Conservation (phyloP, 768 basidiomycete genomes). For the Pleurotus salmoneostramineus region DNA sequence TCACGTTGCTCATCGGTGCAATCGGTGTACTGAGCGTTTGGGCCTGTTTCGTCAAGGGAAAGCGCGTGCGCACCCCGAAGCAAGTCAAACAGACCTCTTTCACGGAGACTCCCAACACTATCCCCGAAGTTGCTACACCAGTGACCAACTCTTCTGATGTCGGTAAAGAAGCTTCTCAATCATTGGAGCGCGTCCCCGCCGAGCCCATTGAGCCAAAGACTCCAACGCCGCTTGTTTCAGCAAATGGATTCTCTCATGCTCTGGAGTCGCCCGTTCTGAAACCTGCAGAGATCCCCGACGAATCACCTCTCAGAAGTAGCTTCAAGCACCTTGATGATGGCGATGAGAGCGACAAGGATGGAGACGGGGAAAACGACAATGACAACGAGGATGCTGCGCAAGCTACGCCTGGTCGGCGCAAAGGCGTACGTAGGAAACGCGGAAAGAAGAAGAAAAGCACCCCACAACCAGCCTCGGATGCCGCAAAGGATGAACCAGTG, state of each 20-base stretch:
- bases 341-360: conserved; percentile 62
- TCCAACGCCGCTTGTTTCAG: background rate
- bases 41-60: background rate
- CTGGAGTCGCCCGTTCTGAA: background rate
- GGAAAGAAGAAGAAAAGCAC: conserved; percentile 51
- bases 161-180: too few relatives aligned
- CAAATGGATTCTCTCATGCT: background rate
- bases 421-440: conserved; percentile 44
- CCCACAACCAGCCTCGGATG: conserved; percentile 24
- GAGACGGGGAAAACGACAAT: conserved; percentile 22
- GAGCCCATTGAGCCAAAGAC: background rate
- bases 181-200: background rate
- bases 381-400: conserved; percentile 26
- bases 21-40: conserved; percentile 1
- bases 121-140: background rate
- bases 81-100: background rate
- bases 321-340: conserved; percentile 26
- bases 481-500: conserved; percentile 36
- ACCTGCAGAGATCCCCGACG: background rate
- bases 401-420: conserved; percentile 43
- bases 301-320: background rate
- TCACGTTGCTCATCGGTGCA: background rate
- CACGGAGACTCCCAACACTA: background rate
- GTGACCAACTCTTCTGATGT: background rate
- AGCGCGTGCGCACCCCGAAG: background rate